A percentile compares a stretch with the other conserved stretches of the same genome.
These are phyloP conservation scores for Neurospora crassa DNA, from an alignment of 2,329 filamentous ascomycete species.

Conservation along the genomic window DNA sequence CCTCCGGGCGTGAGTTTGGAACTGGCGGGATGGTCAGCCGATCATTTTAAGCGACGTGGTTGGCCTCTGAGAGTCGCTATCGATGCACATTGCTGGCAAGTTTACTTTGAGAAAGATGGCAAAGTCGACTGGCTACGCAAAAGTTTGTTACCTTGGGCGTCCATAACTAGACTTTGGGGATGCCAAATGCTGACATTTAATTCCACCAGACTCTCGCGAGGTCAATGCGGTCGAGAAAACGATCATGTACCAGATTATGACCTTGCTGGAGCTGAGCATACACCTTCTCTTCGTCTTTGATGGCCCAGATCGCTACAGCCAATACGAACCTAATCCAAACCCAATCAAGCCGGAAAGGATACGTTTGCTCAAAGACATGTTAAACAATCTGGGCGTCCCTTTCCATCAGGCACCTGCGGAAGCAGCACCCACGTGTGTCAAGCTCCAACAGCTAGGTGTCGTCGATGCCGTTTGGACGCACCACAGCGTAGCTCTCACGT, in stretches of 20 bases:
- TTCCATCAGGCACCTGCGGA: not conserved
- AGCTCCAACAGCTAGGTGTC: not conserved
- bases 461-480: constrained; percentile 1
- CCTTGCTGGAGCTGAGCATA: not conserved
- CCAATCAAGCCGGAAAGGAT: not conserved
- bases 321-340: not conserved
- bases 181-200: not conserved
- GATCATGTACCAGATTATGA: not conserved
- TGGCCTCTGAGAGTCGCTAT: not conserved
- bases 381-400: not conserved
- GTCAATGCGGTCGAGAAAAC: not conserved
- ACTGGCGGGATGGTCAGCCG: not conserved
- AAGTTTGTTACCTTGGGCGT: not conserved
- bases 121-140: not conserved
- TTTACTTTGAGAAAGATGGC: not conserved
- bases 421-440: not conserved
- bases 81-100: not conserved
- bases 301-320: not conserved
- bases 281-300: constrained; percentile 1
- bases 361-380: not conserved
- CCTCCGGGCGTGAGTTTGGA: not conserved
- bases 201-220: not conserved
- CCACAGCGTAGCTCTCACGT: not conserved
- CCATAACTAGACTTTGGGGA: not conserved
- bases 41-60: not conserved